Evolutionary conservation across 23 red algal species (phyloP).

Genomic region (Agarophyton chilense): DNA sequence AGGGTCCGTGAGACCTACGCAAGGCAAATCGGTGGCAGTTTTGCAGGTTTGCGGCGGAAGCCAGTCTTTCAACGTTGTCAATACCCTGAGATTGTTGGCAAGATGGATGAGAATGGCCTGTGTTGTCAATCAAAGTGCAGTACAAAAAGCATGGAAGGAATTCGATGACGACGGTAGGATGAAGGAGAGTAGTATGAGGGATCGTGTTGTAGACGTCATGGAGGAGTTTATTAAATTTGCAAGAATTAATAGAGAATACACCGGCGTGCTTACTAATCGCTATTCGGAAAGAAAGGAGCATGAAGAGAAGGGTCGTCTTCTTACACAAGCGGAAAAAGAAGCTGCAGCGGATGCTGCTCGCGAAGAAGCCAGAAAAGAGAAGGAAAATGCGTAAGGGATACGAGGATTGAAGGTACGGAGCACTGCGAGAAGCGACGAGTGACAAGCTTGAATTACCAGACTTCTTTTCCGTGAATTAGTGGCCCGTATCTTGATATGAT

Average conservation of each 20-base stretch:
- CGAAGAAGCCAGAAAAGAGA: constrained; percentile 37
- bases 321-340: constrained; percentile 85
- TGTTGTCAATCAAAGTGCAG: constrained; percentile 72
- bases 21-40: constrained; percentile 70
- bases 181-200: constrained; percentile 74
- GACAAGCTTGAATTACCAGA: too few species aligned
- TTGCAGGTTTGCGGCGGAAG: constrained; percentile 78
- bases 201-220: constrained; percentile 80
- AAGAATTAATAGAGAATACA: constrained; percentile 58
- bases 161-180: constrained; percentile 81
- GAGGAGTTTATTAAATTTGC: constrained; percentile 80
- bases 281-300: constrained; percentile 81
- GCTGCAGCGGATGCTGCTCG: constrained; percentile 38
- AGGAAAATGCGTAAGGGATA: constrained; percentile 42
- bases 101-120: constrained; percentile 88
- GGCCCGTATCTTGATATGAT: too few species aligned
- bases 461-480: too few species aligned
- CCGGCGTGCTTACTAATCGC: constrained; percentile 55
- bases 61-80: constrained; percentile 74
- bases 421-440: not conserved
- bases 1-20: constrained; percentile 75
- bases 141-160: constrained; percentile 84
- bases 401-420: not conserved
- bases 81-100: constrained; percentile 78
- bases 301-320: constrained; percentile 72